A percentile compares a stretch with the other conserved stretches of the same genome.
These are phyloP conservation scores for Gaeumannomyces tritici DNA, from an alignment of 2,329 filamentous ascomycete genomes.

Conservation along the genomic window DNA sequence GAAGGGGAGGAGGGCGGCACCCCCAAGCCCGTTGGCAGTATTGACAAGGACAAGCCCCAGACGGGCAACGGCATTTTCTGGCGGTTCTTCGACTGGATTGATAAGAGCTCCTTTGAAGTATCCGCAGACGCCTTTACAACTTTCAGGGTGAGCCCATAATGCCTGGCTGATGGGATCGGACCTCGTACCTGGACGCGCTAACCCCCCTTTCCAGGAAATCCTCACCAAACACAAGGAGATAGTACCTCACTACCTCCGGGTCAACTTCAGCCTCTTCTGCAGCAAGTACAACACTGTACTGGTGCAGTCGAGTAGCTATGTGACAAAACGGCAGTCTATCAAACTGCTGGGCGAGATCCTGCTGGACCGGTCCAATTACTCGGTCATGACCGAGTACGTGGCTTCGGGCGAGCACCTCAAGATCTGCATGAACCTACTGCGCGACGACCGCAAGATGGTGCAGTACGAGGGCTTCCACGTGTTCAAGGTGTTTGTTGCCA, in stretches of 20 bases:
- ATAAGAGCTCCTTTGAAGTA: constrained; percentile 92
- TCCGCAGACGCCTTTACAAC: constrained; percentile 96
- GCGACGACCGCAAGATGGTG: constrained; percentile 96
- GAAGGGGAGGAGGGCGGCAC: constrained; percentile 64
- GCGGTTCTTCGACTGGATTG: constrained; percentile 96
- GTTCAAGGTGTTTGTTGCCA: constrained; percentile 98
- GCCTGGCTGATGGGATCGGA: neutral
- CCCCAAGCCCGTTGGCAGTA: constrained; percentile 64
- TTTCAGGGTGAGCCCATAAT: constrained; percentile 62
- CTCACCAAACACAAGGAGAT: constrained; percentile 89
- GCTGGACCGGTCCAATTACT: constrained; percentile 91
- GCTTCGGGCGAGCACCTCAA: constrained; percentile 93
- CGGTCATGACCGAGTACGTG: constrained; percentile 95
- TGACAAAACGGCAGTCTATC: constrained; percentile 96
- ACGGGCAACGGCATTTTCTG: constrained; percentile 84
- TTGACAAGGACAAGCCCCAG: constrained; percentile 67
- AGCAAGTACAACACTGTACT: constrained; percentile 78
- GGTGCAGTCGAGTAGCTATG: constrained; percentile 88
- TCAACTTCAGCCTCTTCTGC: constrained; percentile 93
- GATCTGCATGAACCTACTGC: constrained; percentile 93
- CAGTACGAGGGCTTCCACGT: constrained; percentile 99
- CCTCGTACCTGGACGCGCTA: neutral
- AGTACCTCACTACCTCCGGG: constrained; percentile 76
- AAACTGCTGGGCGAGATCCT: constrained; percentile 93
- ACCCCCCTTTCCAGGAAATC: constrained; percentile 56